phyloP scores from a whole-genome alignment of 768 basidiomycete species.

The Thelephora aurantiotincta region DNA sequence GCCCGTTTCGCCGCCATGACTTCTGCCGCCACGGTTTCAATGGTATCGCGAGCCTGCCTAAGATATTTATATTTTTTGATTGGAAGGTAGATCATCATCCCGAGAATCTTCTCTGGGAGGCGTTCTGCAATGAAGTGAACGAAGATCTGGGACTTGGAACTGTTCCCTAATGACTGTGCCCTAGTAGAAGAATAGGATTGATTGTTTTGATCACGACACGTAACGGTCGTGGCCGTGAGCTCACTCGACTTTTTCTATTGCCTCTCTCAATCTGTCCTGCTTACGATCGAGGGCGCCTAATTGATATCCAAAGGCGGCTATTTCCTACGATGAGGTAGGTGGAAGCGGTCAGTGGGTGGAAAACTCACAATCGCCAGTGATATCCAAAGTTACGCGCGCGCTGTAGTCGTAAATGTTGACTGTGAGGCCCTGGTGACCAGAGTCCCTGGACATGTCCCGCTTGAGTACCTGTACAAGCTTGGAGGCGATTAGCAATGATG shows the following conservation, averaged over 20 bases:
- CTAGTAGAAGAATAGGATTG: neutral
- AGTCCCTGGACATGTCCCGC: too few relatives aligned
- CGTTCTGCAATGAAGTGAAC: too few relatives aligned
- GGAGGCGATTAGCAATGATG: neutral
- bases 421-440: neutral
- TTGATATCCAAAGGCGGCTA: slow-evolving; percentile 19
- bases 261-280: too few relatives aligned
- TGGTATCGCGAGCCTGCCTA: neutral
- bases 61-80: neutral
- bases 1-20: neutral
- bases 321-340: too few relatives aligned
- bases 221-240: too few relatives aligned
- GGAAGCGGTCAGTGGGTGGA: neutral
- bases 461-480: neutral
- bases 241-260: slow-evolving; percentile 31
- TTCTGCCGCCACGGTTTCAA: neutral
- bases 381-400: slow-evolving; percentile 22
- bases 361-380: slow-evolving; percentile 21
- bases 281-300: too few relatives aligned
- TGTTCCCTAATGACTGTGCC: neutral
- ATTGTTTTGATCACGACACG: too few relatives aligned
- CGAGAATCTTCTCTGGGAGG: too few relatives aligned
- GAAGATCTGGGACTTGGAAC: neutral
- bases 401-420: slow-evolving; percentile 35
- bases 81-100: neutral